Conservation (phyloP, 768 basidiomycete species). For the Cystofilobasidium macerans region DNA sequence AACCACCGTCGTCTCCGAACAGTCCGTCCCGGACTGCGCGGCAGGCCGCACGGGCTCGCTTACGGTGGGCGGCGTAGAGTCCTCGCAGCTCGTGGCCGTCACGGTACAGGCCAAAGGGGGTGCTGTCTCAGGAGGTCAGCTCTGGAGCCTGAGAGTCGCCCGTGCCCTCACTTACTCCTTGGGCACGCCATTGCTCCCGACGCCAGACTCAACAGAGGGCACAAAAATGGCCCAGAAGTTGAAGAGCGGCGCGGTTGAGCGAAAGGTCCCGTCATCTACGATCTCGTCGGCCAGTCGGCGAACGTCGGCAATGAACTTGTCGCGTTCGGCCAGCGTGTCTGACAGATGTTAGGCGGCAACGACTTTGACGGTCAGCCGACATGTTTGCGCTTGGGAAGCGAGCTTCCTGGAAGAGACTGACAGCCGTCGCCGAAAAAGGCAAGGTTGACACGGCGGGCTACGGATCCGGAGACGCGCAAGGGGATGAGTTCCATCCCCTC, state of each 20-base stretch:
- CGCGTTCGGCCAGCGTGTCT: constrained; percentile 33
- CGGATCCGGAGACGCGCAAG: constrained; percentile 31
- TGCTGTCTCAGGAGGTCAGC: constrained; percentile 6
- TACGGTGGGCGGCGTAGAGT: constrained; percentile 31
- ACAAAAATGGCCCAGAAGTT: constrained; percentile 36
- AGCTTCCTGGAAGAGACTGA: constrained; percentile 21
- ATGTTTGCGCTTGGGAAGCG: background rate
- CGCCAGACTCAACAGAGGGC: constrained; percentile 35
- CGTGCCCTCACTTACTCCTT: constrained; percentile 7
- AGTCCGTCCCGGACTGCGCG: constrained; percentile 28
- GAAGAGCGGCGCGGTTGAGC: constrained; percentile 30
- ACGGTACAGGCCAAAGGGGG: constrained; percentile 36
- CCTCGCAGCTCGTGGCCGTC: constrained; percentile 35
- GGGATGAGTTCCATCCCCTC: constrained; percentile 28
- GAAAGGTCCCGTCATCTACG: constrained; percentile 33
- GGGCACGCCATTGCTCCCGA: constrained; percentile 28
- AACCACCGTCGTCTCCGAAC: constrained; percentile 29
- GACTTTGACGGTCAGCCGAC: background rate
- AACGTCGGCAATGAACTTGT: constrained; percentile 34
- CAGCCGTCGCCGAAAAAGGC: constrained; percentile 38
- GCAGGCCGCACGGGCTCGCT: constrained; percentile 33
- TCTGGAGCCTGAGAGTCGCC: background rate
- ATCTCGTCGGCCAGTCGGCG: constrained; percentile 31
- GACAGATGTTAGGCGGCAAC: background rate
- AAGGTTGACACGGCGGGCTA: constrained; percentile 31